phyloP scores from a whole-genome alignment of 306 rosid species.

The Lupinus albus region DNA sequence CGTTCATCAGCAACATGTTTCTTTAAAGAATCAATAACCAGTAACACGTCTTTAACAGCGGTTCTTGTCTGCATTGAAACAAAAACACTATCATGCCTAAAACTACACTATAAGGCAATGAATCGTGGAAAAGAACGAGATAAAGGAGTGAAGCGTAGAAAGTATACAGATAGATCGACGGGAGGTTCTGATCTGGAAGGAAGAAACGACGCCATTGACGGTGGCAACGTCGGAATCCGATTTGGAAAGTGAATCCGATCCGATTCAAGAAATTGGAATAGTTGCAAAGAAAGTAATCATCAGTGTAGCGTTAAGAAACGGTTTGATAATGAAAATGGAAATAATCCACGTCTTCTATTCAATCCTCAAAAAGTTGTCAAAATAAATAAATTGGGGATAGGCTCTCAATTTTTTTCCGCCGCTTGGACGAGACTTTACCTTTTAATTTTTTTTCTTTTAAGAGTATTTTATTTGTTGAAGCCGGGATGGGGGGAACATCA shows the following conservation, averaged over 20 bases:
- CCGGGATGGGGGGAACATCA: slow-evolving; percentile 61
- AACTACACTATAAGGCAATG: background rate
- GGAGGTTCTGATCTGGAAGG: slow-evolving; percentile 57
- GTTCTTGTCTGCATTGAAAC: slow-evolving; percentile 48
- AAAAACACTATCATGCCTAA: slow-evolving; percentile 13
- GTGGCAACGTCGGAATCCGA: slow-evolving; percentile 49
- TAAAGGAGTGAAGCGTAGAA: background rate
- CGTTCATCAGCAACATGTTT: slow-evolving; percentile 71
- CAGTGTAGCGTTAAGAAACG: slow-evolving; percentile 9
- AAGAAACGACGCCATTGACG: slow-evolving; percentile 82
- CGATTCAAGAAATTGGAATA: slow-evolving; percentile 43
- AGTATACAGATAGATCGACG: slow-evolving; percentile 54
- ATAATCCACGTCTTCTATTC: slow-evolving; percentile 48
- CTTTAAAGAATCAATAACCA: slow-evolving; percentile 75
- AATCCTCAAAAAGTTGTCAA: background rate
- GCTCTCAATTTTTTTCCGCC: slow-evolving; percentile 44
- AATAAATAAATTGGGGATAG: slow-evolving; percentile 11
- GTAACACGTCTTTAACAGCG: slow-evolving; percentile 57
- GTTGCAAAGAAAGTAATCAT: slow-evolving; percentile 27
- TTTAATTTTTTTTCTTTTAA: slow-evolving; percentile 8
- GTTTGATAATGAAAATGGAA: slow-evolving; percentile 11
- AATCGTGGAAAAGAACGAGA: slow-evolving; percentile 23
- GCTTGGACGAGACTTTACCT: slow-evolving; percentile 39
- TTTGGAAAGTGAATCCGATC: slow-evolving; percentile 54
- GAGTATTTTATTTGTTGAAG: slow-evolving; percentile 23